Conservation (phyloP, 352 stramenopile species). For the Pseudoperonospora humuli region DNA sequence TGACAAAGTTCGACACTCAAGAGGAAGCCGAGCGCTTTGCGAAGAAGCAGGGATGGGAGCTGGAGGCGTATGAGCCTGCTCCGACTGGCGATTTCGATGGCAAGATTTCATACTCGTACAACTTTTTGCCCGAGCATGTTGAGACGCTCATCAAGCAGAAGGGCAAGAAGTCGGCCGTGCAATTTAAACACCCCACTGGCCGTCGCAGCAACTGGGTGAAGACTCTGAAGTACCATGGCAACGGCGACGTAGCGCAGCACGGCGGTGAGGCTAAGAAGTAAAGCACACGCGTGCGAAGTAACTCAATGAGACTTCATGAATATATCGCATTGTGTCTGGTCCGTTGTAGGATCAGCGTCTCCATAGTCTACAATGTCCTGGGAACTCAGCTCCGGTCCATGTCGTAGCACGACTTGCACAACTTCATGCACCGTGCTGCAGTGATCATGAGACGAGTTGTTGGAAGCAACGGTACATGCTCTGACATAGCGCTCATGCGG, state of each 20-base stretch:
- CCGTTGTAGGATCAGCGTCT: too few relatives aligned
- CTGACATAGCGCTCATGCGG: too few relatives aligned
- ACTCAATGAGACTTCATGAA: too few relatives aligned
- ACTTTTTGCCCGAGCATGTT: conserved; percentile 69
- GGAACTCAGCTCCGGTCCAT: too few relatives aligned
- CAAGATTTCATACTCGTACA: conserved; percentile 82
- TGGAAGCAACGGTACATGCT: too few relatives aligned
- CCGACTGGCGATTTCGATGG: conserved; percentile 54
- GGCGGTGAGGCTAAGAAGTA: conserved; percentile 67
- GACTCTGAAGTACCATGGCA: conserved; percentile 84
- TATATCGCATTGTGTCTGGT: too few relatives aligned
- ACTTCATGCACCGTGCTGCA: too few relatives aligned
- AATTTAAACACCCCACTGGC: conserved; percentile 71
- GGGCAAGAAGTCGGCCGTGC: conserved; percentile 64
- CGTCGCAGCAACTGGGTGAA: conserved; percentile 83
- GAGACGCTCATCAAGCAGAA: conserved; percentile 75
- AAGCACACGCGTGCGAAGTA: conserved; percentile 18
- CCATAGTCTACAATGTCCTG: too few relatives aligned
- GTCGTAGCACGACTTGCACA: too few relatives aligned
- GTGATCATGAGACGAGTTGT: too few relatives aligned
- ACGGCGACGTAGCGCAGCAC: conserved; percentile 74
- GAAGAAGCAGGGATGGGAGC: conserved; percentile 85
- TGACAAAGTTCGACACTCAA: conserved; percentile 85
- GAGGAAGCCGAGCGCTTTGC: conserved; percentile 72
- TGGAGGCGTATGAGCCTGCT: conserved; percentile 77